Percentiles rank a stretch among this genome's conserved stretches.
Conservation (phyloP, 2,329 filamentous ascomycete species). For the Epichloe bromicola region DNA sequence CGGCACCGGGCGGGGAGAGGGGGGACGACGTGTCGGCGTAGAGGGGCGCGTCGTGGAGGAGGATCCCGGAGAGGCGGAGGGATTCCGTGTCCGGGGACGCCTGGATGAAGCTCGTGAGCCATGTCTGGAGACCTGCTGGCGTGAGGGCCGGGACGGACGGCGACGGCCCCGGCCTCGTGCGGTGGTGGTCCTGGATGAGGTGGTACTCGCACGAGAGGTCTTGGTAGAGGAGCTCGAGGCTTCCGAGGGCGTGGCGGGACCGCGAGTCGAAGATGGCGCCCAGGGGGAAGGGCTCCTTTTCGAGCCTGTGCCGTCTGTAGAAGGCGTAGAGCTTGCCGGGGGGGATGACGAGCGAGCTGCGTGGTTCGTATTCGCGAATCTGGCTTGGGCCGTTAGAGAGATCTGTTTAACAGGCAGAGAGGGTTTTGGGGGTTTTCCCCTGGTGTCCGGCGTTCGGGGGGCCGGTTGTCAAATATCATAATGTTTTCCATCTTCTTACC, state of each 20-base stretch:
- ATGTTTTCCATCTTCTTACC: conserved; percentile 30
- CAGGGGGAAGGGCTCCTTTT: conserved; percentile 55
- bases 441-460: too few species aligned
- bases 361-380: conserved; percentile 20
- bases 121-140: conserved; percentile 53
- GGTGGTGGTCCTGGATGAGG: conserved; percentile 40
- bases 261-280: conserved; percentile 42
- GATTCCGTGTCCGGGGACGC: conserved; percentile 68
- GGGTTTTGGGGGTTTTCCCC: too few species aligned
- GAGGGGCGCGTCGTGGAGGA: conserved; percentile 60
- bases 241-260: conserved; percentile 13
- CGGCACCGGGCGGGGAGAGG: conserved; percentile 34
- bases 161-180: conserved; percentile 10
- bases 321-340: conserved; percentile 64
- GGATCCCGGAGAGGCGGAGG: conserved; percentile 52
- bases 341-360: conserved; percentile 47
- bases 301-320: conserved; percentile 53
- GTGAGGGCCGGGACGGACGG: conserved; percentile 54
- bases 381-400: conserved; percentile 5
- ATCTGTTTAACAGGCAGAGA: too few species aligned
- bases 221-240: conserved; percentile 37
- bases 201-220: conserved; percentile 47
- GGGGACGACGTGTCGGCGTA: conserved; percentile 20
- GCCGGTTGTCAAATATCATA: neutral
- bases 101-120: conserved; percentile 60